Conservation (phyloP, 1,284 basidiomycete genomes). For the Cutaneotrichosporon cyanovorans region DNA sequence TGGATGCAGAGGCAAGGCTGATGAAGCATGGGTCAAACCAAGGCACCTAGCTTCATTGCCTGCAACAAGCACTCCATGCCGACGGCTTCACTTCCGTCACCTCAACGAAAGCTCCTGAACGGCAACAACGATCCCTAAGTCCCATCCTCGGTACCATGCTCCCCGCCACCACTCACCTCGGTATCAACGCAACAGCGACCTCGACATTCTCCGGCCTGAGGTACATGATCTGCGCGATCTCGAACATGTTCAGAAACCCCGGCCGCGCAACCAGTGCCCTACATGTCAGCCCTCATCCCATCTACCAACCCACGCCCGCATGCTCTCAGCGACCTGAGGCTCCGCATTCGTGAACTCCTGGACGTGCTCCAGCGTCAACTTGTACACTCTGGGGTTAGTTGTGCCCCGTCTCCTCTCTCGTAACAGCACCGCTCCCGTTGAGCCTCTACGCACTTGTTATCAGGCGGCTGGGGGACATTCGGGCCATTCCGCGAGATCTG, state of each 20-base stretch:
- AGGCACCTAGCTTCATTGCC: too few relatives aligned
- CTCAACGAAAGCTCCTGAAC: too few relatives aligned
- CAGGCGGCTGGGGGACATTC: slow-evolving; percentile 33
- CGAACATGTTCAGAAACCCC: slow-evolving; percentile 41
- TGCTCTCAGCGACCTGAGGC: slow-evolving; percentile 26
- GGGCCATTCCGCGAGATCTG: slow-evolving; percentile 23
- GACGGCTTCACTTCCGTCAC: too few relatives aligned
- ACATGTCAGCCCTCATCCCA: neutral
- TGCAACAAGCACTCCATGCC: too few relatives aligned
- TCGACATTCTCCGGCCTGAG: slow-evolving; percentile 36
- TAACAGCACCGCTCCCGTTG: neutral
- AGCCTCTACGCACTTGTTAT: slow-evolving; percentile 34
- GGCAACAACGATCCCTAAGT: too few relatives aligned
- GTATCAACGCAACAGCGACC: slow-evolving; percentile 39
- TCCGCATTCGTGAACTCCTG: slow-evolving; percentile 33
- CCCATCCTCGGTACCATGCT: neutral
- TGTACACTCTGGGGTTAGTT: slow-evolving; percentile 31
- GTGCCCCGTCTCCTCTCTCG: neutral
- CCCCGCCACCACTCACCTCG: slow-evolving; percentile 26
- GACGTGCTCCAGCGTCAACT: slow-evolving; percentile 34
- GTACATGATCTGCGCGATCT: slow-evolving; percentile 43
- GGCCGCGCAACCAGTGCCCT: slow-evolving; percentile 26
- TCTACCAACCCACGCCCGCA: slow-evolving; percentile 31
- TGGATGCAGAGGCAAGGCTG: too few relatives aligned
- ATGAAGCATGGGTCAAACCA: too few relatives aligned